Conservation (phyloP, 345 rosid species). For the Leavenworthia alabamica region DNA sequence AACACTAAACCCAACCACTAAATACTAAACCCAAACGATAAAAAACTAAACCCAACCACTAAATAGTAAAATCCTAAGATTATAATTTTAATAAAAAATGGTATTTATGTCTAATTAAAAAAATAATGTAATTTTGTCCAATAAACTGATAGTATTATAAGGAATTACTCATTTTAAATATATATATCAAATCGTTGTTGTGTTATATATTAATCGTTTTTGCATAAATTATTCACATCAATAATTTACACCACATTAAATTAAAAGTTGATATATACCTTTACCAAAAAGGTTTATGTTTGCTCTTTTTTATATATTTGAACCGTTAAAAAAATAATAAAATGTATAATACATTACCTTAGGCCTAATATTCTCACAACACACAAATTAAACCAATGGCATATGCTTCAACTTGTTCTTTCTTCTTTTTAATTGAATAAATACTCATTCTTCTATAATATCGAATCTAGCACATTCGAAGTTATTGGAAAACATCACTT, state of each 20-base stretch:
- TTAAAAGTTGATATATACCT: background rate
- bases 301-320: background rate
- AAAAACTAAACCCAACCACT: too few species aligned
- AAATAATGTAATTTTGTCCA: too few species aligned
- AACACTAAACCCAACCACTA: too few species aligned
- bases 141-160: too few species aligned
- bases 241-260: slow-evolving; percentile 13
- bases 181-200: background rate
- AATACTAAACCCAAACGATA: too few species aligned
- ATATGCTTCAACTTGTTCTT: slow-evolving; percentile 29
- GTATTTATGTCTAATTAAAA: too few species aligned
- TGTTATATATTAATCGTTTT: background rate
- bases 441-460: slow-evolving; percentile 8
- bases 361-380: slow-evolving; percentile 15
- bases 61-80: too few species aligned
- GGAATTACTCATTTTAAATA: too few species aligned
- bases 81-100: too few species aligned
- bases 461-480: slow-evolving; percentile 23
- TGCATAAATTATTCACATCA: background rate
- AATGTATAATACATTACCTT: background rate
- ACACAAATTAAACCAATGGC: slow-evolving; percentile 6
- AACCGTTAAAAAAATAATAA: background rate
- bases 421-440: slow-evolving; percentile 24
- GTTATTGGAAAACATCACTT: slow-evolving; percentile 20
- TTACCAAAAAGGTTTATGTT: background rate